phyloP scores from a whole-genome alignment of 768 basidiomycete species.

The Paxillus involutus region DNA sequence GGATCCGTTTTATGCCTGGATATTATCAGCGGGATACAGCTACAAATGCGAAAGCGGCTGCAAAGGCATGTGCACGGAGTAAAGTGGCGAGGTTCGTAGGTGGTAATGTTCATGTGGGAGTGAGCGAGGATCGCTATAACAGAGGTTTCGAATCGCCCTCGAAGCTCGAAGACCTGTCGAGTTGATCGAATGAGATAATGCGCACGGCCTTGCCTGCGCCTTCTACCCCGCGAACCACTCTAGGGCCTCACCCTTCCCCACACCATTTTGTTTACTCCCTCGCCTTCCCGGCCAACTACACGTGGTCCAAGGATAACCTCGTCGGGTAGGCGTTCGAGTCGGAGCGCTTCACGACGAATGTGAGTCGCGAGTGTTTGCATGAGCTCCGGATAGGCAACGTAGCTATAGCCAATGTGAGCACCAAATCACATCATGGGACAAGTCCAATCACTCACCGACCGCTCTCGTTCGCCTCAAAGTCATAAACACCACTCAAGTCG shows the following conservation, averaged over 20 bases:
- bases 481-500: constrained; percentile 71
- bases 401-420: constrained; percentile 42
- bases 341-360: constrained; percentile 65
- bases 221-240: not conserved
- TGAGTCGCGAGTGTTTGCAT: constrained; percentile 73
- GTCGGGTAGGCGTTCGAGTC: constrained; percentile 61
- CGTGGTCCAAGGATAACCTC: constrained; percentile 33
- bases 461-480: constrained; percentile 56
- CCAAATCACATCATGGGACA: not conserved
- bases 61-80: no score
- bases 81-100: no score
- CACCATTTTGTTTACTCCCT: constrained; percentile 27
- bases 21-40: no score
- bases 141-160: no score
- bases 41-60: no score
- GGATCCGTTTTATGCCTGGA: no score
- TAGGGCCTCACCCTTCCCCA: constrained; percentile 28
- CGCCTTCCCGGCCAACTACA: constrained; percentile 32
- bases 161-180: no score
- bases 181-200: not conserved
- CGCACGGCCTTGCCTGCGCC: not conserved
- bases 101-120: no score
- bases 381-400: constrained; percentile 71
- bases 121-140: no score
- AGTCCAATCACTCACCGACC: constrained; percentile 24